Evolutionary conservation across 768 basidiomycete genomes (phyloP).

Genomic region (Amyloporia xantha): DNA sequence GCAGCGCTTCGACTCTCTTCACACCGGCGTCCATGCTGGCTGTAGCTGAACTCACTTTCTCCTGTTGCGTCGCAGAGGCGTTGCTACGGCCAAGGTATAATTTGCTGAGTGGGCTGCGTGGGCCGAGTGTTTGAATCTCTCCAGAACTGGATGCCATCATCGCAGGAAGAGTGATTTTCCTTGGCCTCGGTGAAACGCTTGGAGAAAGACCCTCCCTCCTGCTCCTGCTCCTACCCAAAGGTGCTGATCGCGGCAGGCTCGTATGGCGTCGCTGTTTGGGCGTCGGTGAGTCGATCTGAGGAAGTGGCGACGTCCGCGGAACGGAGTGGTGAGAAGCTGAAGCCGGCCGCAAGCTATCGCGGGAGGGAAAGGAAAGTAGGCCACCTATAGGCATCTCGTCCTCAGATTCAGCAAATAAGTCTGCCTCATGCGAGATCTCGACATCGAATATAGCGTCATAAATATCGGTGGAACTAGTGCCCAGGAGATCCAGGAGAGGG

Average conservation of each 20-base stretch:
- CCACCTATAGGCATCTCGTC: conserved; percentile 8
- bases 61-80: conserved; percentile 11
- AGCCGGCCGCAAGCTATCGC: conserved; percentile 6
- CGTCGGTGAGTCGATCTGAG: conserved; percentile 3
- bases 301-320: conserved; percentile 1
- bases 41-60: conserved; percentile 14
- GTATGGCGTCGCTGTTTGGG: conserved; percentile 7
- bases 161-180: conserved; percentile 22
- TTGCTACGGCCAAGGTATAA: conserved; percentile 30
- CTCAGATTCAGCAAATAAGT: conserved; percentile 46
- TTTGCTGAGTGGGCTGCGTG: conserved; percentile 42
- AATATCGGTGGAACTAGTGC: conserved; percentile 56
- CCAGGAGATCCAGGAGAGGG: conserved; percentile 72
- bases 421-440: conserved; percentile 40
- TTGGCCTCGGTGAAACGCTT: conserved; percentile 18
- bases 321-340: conserved; percentile 2
- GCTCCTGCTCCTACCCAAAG: conserved; percentile 7
- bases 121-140: conserved; percentile 21
- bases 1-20: conserved; percentile 49
- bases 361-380: conserved; percentile 8
- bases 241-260: conserved; percentile 19
- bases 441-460: conserved; percentile 79
- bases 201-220: conserved; percentile 16
- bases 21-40: conserved; percentile 37
- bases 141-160: conserved; percentile 15